Base-by-base conservation (phyloP, 2,329 filamentous ascomycete species). In the Dothiorella sarmentorum region DNA sequence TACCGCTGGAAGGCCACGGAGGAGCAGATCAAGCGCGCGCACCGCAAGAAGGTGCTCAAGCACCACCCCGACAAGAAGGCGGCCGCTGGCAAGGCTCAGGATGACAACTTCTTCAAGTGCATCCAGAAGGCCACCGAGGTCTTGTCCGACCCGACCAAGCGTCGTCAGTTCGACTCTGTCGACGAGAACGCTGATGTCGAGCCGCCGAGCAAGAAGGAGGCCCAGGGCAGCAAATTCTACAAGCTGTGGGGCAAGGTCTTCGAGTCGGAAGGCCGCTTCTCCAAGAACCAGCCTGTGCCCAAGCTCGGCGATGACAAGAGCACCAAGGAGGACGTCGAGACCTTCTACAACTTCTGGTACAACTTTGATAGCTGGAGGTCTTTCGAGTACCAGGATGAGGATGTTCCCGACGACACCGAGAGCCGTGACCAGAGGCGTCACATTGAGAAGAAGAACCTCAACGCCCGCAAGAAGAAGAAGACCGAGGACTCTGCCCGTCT, bases 261-360 rank as follows among this genome's bases (percentile, higher is more conserved):
- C 81, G 91, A 93, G 75, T 81, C 91, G 38, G 94, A 99, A 79
- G 89, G 80, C 11, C 91, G 94, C 63, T 99, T 99, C 85, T 95
- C 90, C 75, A 94, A 91, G 76, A 82, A 76, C 61, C 90, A 96
- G 73, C 93, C 93, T 6, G 94, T 97, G 3, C 95, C 94, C 5
- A 78, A 82, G 67, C 86, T 99, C 60, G 94, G 94, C 63, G 84
- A 90, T 70, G 90, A 90, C 64, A 88, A 95, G 65, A 87, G 89
- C 70, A 85, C 85, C 68, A 90, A 92, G 77, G 90, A 95, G 71
- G 87, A 96, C 7, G 94, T 99, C 45, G 92, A 97, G 72, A 80
- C 82, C 56, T 99, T 99, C 77, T 99, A 99, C 85, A 96, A 99
- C 83, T 99, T 97, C 82, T 99, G 90, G 88, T 99, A 97, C 83